A percentile compares a stretch with the other conserved stretches of the same genome.
Conservation (phyloP, 2,329 filamentous ascomycete species). For the Hypoxylon sp. region DNA sequence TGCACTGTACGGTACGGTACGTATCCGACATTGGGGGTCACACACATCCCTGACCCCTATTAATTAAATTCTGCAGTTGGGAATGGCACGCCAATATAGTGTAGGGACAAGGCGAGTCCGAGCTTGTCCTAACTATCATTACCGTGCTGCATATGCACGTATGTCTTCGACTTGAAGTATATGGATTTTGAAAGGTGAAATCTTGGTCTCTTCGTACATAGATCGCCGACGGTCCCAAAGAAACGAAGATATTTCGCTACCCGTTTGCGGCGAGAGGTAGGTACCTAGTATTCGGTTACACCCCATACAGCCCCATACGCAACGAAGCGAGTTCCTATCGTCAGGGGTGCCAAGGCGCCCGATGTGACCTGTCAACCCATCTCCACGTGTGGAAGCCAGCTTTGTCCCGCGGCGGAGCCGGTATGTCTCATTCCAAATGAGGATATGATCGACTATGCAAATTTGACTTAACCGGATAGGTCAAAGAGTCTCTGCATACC, state of each 20-base stretch:
- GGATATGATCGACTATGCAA: constrained; percentile 27
- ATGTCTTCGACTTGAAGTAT: neutral
- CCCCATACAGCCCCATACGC: constrained; percentile 29
- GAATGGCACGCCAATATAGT: constrained; percentile 20
- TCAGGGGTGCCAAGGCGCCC: constrained; percentile 17
- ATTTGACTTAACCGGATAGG: constrained; percentile 23
- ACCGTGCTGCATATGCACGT: constrained; percentile 12
- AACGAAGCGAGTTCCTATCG: constrained; percentile 6
- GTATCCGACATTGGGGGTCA: constrained; percentile 30
- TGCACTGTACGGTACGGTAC: constrained; percentile 17
- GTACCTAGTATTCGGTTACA: constrained; percentile 18
- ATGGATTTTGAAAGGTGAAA: constrained; percentile 1
- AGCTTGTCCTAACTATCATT: constrained; percentile 11
- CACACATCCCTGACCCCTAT: constrained; percentile 25
- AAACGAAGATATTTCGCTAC: constrained; percentile 11
- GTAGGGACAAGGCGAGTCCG: constrained; percentile 26
- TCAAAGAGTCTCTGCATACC: constrained; percentile 13
- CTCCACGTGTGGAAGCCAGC: constrained; percentile 32
- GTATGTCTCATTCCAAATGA: constrained; percentile 25
- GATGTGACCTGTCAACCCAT: constrained; percentile 32
- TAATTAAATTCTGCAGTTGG: constrained; percentile 32
- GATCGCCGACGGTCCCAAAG: constrained; percentile 15
- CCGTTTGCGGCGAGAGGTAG: constrained; percentile 6
- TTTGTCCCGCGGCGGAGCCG: constrained; percentile 24
- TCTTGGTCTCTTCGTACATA: constrained; percentile 11